A percentile compares a stretch with the other conserved stretches of the same genome.
Evolutionary conservation across 192 early-diverging fungal species (phyloP).

Genomic region (Diversispora epigaea): DNA sequence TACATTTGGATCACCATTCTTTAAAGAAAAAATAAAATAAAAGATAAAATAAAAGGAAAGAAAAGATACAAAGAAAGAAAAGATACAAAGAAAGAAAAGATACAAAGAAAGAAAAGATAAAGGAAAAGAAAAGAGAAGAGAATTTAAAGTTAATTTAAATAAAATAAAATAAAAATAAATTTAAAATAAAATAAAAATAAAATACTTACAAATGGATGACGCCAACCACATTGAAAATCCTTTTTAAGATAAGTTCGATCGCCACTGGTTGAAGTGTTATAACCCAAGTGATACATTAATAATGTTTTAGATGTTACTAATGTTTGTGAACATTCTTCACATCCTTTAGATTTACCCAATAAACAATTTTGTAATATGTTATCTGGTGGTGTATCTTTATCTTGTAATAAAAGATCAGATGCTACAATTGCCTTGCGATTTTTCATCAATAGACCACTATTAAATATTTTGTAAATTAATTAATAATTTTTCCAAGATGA

Average conservation of each 20-base stretch:
- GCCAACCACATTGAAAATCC: slow-evolving; percentile 60
- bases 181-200: not conserved
- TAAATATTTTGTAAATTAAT: not conserved
- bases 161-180: not conserved
- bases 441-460: slow-evolving; percentile 42
- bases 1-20: not conserved
- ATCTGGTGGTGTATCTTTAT: slow-evolving; percentile 47
- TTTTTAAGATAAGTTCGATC: slow-evolving; percentile 48
- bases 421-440: slow-evolving; percentile 34
- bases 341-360: slow-evolving; percentile 46
- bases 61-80: too few relatives aligned
- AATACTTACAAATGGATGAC: slow-evolving; percentile 56
- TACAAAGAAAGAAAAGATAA: too few relatives aligned
- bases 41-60: not conserved
- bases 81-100: too few relatives aligned
- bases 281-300: slow-evolving; percentile 55
- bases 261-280: slow-evolving; percentile 53
- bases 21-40: not conserved
- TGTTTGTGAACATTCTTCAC: slow-evolving; percentile 43
- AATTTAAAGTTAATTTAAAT: too few relatives aligned
- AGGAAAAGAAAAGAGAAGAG: too few relatives aligned
- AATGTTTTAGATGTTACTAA: slow-evolving; percentile 50
- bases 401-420: slow-evolving; percentile 37
- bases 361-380: slow-evolving; percentile 56
- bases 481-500: too few relatives aligned